Conservation (phyloP, 148 eudicot species). For the Spergularia bocconei region DNA sequence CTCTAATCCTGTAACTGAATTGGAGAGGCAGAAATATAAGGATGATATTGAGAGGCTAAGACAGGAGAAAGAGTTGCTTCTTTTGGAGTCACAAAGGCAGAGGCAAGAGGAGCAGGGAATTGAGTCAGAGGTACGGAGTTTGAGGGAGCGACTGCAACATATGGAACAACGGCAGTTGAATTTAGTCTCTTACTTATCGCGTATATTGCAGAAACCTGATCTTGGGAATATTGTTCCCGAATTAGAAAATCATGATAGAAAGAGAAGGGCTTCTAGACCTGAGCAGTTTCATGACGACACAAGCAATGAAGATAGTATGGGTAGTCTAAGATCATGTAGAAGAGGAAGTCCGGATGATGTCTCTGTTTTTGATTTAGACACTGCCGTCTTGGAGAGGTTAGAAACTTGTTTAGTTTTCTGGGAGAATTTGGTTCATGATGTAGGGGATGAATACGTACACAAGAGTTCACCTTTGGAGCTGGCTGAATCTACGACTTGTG, state of each 20-base stretch:
- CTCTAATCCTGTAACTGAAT: constrained; percentile 55
- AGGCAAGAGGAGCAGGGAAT: constrained; percentile 46
- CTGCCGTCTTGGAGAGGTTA: constrained; percentile 48
- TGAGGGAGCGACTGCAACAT: constrained; percentile 44
- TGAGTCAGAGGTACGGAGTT: constrained; percentile 35
- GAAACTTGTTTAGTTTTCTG: constrained; percentile 60
- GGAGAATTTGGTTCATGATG: constrained; percentile 52
- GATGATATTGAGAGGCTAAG: constrained; percentile 60
- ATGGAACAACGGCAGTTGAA: constrained; percentile 47
- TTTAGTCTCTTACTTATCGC: constrained; percentile 49
- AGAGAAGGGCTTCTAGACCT: constrained; percentile 55
- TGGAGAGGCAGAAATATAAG: constrained; percentile 53
- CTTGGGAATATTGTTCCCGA: constrained; percentile 41
- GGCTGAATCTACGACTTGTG: constrained; percentile 51
- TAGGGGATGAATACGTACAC: constrained; percentile 23
- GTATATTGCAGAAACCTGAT: constrained; percentile 47
- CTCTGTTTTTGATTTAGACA: constrained; percentile 38
- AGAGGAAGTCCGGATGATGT: constrained; percentile 40
- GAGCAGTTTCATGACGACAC: constrained; percentile 39
- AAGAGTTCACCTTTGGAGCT: constrained; percentile 41
- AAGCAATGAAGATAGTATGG: constrained; percentile 29
- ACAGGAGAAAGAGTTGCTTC: constrained; percentile 46
- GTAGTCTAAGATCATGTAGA: constrained; percentile 21
- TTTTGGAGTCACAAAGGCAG: constrained; percentile 46
- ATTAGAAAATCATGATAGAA: constrained; percentile 58